Conservation (phyloP, 164 flowering plant genomes). For the grape (Vitis vinifera) region DNA sequence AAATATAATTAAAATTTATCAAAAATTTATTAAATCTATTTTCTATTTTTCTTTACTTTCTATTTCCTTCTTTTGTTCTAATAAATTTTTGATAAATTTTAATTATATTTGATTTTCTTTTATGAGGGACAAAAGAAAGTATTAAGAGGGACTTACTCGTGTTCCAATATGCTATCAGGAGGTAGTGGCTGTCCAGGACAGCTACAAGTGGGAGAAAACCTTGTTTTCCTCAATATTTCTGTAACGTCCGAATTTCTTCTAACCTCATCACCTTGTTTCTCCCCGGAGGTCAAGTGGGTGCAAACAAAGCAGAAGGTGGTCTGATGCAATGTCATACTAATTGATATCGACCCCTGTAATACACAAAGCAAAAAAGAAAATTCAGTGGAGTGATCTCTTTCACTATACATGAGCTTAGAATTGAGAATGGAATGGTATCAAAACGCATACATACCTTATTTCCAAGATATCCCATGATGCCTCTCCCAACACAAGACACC, state of each 20-base stretch:
- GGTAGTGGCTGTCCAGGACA: slow-evolving; percentile 23
- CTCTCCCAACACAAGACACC: slow-evolving; percentile 88
- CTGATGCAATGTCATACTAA: slow-evolving; percentile 68
- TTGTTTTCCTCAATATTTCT: slow-evolving; percentile 75
- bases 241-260: slow-evolving; percentile 70
- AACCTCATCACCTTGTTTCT: slow-evolving; percentile 74
- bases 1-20: too few species aligned
- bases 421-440: too few species aligned
- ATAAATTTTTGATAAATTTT: too few species aligned
- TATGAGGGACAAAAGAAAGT: not conserved
- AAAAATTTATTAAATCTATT: too few species aligned
- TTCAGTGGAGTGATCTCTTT: not conserved
- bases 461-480: slow-evolving; percentile 91
- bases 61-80: too few species aligned
- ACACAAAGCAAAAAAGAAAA: not conserved
- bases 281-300: slow-evolving; percentile 80
- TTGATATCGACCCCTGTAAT: slow-evolving; percentile 78
- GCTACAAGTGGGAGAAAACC: slow-evolving; percentile 45
- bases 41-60: too few species aligned
- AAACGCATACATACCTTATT: slow-evolving; percentile 56
- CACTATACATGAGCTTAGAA: not conserved
- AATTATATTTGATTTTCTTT: too few species aligned
- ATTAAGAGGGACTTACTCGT: slow-evolving; percentile 30
- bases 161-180: slow-evolving; percentile 53
- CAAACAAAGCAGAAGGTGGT: slow-evolving; percentile 80